Evolutionary conservation across 78 protist species (phyloP).

Genomic region (Dictyostelium brefeldianum): DNA sequence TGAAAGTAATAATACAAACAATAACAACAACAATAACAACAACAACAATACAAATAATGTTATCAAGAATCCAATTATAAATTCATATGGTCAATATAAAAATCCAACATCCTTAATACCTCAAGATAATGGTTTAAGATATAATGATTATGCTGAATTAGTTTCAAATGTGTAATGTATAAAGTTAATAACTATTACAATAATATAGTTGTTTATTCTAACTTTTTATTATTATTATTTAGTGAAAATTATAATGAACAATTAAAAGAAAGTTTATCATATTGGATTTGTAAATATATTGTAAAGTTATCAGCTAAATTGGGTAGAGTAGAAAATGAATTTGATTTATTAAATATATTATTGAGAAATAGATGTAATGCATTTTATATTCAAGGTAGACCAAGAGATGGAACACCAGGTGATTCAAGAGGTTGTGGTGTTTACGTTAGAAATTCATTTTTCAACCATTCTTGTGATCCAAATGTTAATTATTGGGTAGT

Average conservation of each 20-base stretch:
- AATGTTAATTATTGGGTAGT: constrained; percentile 79
- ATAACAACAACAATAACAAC: too few species aligned
- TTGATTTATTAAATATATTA: constrained; percentile 44
- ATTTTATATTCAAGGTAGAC: constrained; percentile 79
- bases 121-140: constrained; percentile 79
- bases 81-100: constrained; percentile 26
- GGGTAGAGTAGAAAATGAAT: constrained; percentile 42
- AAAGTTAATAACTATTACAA: background rate
- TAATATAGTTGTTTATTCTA: background rate
- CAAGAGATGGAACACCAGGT: constrained; percentile 58
- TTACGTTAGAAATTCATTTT: constrained; percentile 75
- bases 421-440: constrained; percentile 79
- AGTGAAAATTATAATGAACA: constrained; percentile 24
- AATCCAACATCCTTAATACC: constrained; percentile 19
- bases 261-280: constrained; percentile 60
- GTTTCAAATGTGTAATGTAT: constrained; percentile 68
- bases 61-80: background rate
- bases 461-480: constrained; percentile 72
- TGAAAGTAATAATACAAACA: background rate
- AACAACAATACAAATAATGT: too few species aligned
- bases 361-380: constrained; percentile 80
- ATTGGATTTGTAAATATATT: constrained; percentile 68
- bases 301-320: background rate
- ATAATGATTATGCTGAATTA: constrained; percentile 58
- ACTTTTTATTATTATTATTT: background rate